Conservation (phyloP, 1,284 basidiomycete genomes). For the Apiotrichum gamsii region DNA sequence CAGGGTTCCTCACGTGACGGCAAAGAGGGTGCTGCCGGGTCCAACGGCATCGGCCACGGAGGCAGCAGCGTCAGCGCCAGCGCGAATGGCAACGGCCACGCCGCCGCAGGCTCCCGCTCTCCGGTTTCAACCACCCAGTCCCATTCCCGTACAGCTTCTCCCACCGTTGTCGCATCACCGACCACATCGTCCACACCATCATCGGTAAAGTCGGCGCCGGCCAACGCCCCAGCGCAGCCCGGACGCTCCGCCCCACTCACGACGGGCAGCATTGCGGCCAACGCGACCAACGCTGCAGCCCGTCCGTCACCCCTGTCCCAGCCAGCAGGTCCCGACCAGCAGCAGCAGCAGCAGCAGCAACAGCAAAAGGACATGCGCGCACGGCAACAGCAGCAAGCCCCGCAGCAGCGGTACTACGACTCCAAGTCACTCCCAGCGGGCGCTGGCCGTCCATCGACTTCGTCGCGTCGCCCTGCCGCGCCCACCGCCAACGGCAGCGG, state of each 20-base stretch:
- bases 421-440: not conserved
- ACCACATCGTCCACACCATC: not conserved
- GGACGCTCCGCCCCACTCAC: slow-evolving; percentile 27
- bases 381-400: no score
- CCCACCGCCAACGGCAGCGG: slow-evolving; percentile 5
- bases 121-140: not conserved
- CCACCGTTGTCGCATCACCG: not conserved
- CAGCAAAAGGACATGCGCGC: slow-evolving; percentile 46
- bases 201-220: not conserved
- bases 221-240: no score
- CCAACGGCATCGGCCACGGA: not conserved
- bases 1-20: slow-evolving; percentile 7
- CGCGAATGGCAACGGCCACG: no score
- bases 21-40: not conserved
- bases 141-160: not conserved
- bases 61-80: no score
- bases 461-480: no score
- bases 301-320: slow-evolving; percentile 37
- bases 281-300: slow-evolving; percentile 6
- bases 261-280: slow-evolving; percentile 33
- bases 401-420: not conserved
- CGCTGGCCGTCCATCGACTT: not conserved
- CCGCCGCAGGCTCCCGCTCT: not conserved
- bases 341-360: slow-evolving; percentile 20
- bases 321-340: slow-evolving; percentile 23